A percentile compares a stretch with the other conserved stretches of the same genome.
Evolutionary conservation across 805 yeast genomes (phyloP).

Genomic region (Yamadazyma takamatsuzukensis): DNA sequence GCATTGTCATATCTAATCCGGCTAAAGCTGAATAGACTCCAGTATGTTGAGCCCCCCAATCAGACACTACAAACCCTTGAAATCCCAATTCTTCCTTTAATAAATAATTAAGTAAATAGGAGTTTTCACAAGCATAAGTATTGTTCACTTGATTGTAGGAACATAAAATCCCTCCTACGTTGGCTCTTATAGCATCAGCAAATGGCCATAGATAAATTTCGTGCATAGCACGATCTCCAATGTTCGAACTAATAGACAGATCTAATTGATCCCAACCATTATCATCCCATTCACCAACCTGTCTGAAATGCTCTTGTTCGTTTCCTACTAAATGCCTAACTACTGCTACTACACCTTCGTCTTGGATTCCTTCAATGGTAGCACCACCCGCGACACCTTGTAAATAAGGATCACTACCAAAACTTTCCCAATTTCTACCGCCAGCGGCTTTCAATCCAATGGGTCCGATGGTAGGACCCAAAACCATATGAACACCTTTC

Average conservation of each 20-base stretch:
- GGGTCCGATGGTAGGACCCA: constrained; percentile 61
- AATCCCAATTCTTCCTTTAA: constrained; percentile 61
- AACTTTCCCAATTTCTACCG: constrained; percentile 64
- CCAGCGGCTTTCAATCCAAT: constrained; percentile 60
- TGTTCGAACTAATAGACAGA: constrained; percentile 47
- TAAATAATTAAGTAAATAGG: constrained; percentile 50
- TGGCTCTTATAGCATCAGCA: constrained; percentile 58
- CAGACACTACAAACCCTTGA: constrained; percentile 65
- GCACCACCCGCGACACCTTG: constrained; percentile 53
- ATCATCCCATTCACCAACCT: constrained; percentile 46
- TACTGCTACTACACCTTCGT: constrained; percentile 54
- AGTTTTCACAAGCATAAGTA: constrained; percentile 57
- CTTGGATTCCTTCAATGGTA: constrained; percentile 54
- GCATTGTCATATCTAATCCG: constrained; percentile 67
- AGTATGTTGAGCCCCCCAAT: constrained; percentile 62
- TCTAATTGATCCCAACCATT: constrained; percentile 42
- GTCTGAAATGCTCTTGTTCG: constrained; percentile 61
- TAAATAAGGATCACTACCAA: constrained; percentile 59
- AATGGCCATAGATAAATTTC: constrained; percentile 65
- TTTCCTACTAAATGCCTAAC: constrained; percentile 58
- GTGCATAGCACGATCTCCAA: constrained; percentile 60
- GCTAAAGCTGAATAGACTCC: constrained; percentile 55
- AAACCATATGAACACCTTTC: constrained; percentile 53
- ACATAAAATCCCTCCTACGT: constrained; percentile 61
- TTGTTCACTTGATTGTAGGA: constrained; percentile 56